These are phyloP conservation scores for Amphicarpaea edgeworthii DNA, from an alignment of 306 rosid species.

Conservation along the genomic window DNA sequence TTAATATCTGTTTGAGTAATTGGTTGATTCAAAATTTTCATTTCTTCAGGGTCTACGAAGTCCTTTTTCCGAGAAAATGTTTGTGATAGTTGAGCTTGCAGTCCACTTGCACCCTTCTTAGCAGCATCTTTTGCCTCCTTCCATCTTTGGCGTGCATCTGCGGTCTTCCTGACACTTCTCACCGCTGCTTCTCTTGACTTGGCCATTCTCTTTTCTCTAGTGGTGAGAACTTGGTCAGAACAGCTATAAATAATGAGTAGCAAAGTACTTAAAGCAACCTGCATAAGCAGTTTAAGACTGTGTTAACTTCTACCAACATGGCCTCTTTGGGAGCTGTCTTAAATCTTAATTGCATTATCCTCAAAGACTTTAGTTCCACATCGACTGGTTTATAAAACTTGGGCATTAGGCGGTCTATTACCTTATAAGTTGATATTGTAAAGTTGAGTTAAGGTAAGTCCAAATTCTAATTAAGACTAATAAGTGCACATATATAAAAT, in stretches of 20 bases:
- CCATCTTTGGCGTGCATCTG: conserved; percentile 76
- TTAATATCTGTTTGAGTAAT: conserved; percentile 50
- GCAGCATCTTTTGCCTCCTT: conserved; percentile 69
- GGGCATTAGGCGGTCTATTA: too few species aligned
- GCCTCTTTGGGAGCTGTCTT: neutral
- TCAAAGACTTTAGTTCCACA: neutral
- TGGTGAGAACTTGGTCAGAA: conserved; percentile 78
- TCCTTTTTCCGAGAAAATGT: conserved; percentile 60
- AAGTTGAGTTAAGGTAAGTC: neutral
- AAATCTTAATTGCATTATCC: neutral
- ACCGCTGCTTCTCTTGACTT: conserved; percentile 81
- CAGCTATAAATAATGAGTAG: conserved; percentile 80
- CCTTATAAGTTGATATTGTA: neutral
- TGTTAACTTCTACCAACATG: conserved; percentile 40
- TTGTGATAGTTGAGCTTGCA: conserved; percentile 73
- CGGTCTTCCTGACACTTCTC: conserved; percentile 64
- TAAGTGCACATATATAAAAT: conserved; percentile 12
- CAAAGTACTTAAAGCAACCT: conserved; percentile 76
- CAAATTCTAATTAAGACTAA: too few species aligned
- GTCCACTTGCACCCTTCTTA: conserved; percentile 66
- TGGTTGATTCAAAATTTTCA: conserved; percentile 53
- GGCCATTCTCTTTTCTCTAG: conserved; percentile 71
- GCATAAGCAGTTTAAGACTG: conserved; percentile 56
- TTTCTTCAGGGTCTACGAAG: conserved; percentile 44
- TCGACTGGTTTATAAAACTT: too few species aligned